Conservation (phyloP, 1,284 basidiomycete genomes). For the Apiotrichum montevideense region DNA sequence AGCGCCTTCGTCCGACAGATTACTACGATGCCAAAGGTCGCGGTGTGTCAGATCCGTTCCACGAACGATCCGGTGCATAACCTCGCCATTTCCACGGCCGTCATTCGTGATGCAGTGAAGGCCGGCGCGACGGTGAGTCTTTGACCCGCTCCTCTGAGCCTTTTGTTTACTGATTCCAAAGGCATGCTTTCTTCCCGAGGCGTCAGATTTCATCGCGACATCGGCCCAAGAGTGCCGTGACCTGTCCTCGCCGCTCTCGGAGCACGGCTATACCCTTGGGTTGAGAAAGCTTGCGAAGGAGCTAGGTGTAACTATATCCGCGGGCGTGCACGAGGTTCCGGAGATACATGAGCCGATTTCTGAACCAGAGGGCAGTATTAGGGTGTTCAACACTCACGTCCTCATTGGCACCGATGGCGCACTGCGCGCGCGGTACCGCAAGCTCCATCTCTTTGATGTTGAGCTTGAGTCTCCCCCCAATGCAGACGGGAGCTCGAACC, state of each 20-base stretch:
- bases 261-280: conserved; percentile 33
- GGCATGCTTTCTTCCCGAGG: conserved; percentile 51
- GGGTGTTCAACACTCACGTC: conserved; percentile 51
- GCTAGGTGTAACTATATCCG: conserved; percentile 45
- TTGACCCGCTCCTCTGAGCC: conserved; percentile 9
- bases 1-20: neutral
- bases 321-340: conserved; percentile 50
- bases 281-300: conserved; percentile 45
- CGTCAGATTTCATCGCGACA: conserved; percentile 51
- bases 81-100: conserved; percentile 30
- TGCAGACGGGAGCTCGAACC: conserved; percentile 20
- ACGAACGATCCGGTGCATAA: conserved; percentile 41
- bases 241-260: conserved; percentile 30
- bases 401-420: conserved; percentile 47
- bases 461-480: conserved; percentile 36
- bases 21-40: conserved; percentile 22
- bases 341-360: conserved; percentile 28
- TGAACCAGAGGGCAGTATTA: conserved; percentile 25
- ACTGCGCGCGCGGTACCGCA: conserved; percentile 46
- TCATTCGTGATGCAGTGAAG: conserved; percentile 45
- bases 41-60: conserved; percentile 36
- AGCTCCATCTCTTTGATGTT: conserved; percentile 54
- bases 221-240: conserved; percentile 32
- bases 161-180: neutral
- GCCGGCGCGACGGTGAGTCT: conserved; percentile 45